Percentiles rank a stretch among this genome's conserved stretches.
phyloP scores from a whole-genome alignment of 2,329 filamentous ascomycete species.

The Sporothrix brunneoviolacea region DNA sequence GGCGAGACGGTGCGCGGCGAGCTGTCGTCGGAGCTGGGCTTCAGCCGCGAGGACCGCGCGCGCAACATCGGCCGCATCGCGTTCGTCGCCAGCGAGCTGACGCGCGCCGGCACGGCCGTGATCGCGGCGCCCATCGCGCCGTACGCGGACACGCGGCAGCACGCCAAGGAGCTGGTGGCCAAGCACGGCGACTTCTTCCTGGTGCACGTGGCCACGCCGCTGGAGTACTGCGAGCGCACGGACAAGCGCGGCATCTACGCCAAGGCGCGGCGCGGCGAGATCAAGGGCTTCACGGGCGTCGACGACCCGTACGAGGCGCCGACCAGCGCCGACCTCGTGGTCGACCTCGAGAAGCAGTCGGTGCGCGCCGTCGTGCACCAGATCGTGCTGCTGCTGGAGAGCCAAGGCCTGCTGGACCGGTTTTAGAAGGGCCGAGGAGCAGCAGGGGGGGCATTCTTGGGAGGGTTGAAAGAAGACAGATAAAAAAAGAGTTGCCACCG shows the following conservation, averaged over 20 bases:
- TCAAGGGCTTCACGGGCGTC: conserved; percentile 97
- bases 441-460: not conserved
- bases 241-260: conserved; percentile 89
- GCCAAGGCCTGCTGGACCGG: conserved; percentile 76
- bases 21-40: conserved; percentile 90
- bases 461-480: not conserved
- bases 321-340: conserved; percentile 71
- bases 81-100: conserved; percentile 92
- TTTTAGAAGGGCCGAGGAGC: conserved; percentile 32
- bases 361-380: conserved; percentile 94
- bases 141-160: conserved; percentile 69
- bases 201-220: conserved; percentile 85
- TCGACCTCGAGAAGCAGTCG: conserved; percentile 78
- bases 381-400: conserved; percentile 89
- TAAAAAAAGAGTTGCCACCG: not conserved
- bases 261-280: conserved; percentile 77
- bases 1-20: conserved; percentile 93
- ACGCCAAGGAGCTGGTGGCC: conserved; percentile 78
- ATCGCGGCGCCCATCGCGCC: conserved; percentile 96
- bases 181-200: conserved; percentile 91
- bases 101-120: conserved; percentile 84
- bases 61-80: conserved; percentile 94
- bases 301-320: conserved; percentile 94
- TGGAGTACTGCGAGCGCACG: conserved; percentile 91
- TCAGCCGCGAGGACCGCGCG: conserved; percentile 86